Conservation (phyloP, 306 rosid genomes). For the Fragaria vesca region DNA sequence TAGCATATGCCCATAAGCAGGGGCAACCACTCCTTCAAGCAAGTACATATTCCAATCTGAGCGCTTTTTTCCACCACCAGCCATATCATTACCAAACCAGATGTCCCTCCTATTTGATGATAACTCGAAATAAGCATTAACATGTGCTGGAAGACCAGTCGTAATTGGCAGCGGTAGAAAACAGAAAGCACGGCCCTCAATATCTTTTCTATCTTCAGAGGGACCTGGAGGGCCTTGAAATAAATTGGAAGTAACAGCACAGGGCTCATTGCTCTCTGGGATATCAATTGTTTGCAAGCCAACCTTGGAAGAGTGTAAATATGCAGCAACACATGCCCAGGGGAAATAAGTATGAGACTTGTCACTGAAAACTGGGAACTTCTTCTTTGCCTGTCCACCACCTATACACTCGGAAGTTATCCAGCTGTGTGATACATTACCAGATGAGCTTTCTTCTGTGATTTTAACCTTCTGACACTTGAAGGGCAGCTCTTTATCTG, state of each 20-base stretch:
- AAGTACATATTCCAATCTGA: constrained; percentile 96
- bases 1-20: constrained; percentile 85
- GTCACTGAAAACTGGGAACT: constrained; percentile 39
- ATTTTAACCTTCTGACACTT: constrained; percentile 71
- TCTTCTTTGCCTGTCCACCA: constrained; percentile 54
- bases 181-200: constrained; percentile 96
- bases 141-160: constrained; percentile 92
- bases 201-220: constrained; percentile 42
- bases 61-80: constrained; percentile 96
- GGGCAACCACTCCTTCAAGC: constrained; percentile 92
- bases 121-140: constrained; percentile 93
- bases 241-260: constrained; percentile 38
- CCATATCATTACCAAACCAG: constrained; percentile 98
- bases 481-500: constrained; percentile 61
- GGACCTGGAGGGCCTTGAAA: constrained; percentile 49
- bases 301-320: constrained; percentile 63
- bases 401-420: constrained; percentile 86
- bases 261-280: constrained; percentile 35
- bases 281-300: constrained; percentile 35
- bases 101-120: constrained; percentile 98
- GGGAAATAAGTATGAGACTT: constrained; percentile 68
- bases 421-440: constrained; percentile 72
- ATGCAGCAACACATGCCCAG: constrained; percentile 97
- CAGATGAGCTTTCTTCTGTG: constrained; percentile 54
- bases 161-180: constrained; percentile 84